Conservation (phyloP, 441 rosid species). For the Adansonia grandidieri region DNA sequence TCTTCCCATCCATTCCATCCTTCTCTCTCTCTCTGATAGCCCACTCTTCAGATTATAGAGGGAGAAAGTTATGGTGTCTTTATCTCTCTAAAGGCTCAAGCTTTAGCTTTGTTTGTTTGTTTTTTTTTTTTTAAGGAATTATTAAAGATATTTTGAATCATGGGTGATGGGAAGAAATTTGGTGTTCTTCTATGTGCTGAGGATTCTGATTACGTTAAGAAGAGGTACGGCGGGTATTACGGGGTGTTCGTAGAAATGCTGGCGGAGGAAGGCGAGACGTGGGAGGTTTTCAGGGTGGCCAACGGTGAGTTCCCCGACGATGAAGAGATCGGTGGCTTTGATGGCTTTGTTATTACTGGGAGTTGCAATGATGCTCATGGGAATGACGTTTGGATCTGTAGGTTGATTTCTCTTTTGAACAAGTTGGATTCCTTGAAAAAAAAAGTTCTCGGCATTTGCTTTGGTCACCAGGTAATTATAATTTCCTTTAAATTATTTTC, state of each 20-base stretch:
- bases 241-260: constrained; percentile 58
- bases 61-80: constrained; percentile 8
- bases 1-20: neutral
- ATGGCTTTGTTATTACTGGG: constrained; percentile 73
- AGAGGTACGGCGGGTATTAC: constrained; percentile 56
- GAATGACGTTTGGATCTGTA: constrained; percentile 65
- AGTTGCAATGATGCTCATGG: constrained; percentile 70
- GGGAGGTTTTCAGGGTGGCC: constrained; percentile 51
- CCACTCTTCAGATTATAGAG: neutral
- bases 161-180: constrained; percentile 44
- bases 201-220: constrained; percentile 58
- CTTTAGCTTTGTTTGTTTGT: neutral
- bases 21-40: neutral
- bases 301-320: constrained; percentile 61
- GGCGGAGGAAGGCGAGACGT: constrained; percentile 57
- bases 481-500: neutral
- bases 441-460: constrained; percentile 69
- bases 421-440: constrained; percentile 54
- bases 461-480: constrained; percentile 69
- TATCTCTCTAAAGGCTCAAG: constrained; percentile 19
- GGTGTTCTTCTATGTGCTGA: constrained; percentile 61
- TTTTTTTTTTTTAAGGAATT: neutral
- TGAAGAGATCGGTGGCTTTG: constrained; percentile 44
- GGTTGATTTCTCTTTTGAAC: constrained; percentile 46
- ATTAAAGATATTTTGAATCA: constrained; percentile 9